phyloP scores from a whole-genome alignment of 2,329 filamentous ascomycete species.

The Microsporum audouinii region DNA sequence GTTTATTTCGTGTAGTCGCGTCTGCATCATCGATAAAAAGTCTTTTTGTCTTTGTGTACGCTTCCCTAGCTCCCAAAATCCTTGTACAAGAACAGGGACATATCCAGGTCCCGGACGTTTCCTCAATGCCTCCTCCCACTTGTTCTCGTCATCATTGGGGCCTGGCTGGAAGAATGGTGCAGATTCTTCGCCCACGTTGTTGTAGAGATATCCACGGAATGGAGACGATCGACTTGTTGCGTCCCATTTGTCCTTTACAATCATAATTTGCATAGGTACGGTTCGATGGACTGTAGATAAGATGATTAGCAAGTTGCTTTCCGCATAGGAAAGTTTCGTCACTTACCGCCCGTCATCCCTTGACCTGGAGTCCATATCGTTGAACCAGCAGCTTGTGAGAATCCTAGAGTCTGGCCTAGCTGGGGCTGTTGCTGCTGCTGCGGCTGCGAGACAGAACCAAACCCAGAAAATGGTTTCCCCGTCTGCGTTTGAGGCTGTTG shows the following conservation, averaged over 20 bases:
- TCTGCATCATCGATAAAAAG: constrained; percentile 47
- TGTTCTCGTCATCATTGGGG: constrained; percentile 46
- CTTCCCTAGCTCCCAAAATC: constrained; percentile 48
- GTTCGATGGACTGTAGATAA: constrained; percentile 43
- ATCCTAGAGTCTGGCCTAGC: constrained; percentile 31
- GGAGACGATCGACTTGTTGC: constrained; percentile 40
- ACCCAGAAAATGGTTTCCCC: constrained; percentile 31
- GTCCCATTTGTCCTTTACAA: constrained; percentile 54
- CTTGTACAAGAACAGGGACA: constrained; percentile 49
- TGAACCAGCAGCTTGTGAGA: constrained; percentile 26
- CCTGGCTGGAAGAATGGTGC: constrained; percentile 52
- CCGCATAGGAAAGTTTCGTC: not conserved
- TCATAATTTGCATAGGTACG: constrained; percentile 48
- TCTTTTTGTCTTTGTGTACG: constrained; percentile 47
- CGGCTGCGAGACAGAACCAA: constrained; percentile 14
- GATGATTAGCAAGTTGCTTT: not conserved
- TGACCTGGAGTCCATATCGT: constrained; percentile 35
- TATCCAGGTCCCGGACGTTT: constrained; percentile 47
- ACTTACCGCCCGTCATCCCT: constrained; percentile 32
- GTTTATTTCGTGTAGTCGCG: constrained; percentile 54
- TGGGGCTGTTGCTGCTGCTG: constrained; percentile 26
- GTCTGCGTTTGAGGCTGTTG: constrained; percentile 26
- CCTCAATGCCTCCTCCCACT: constrained; percentile 54
- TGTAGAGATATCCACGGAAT: constrained; percentile 54
- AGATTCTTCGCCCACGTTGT: constrained; percentile 46